phyloP scores from a whole-genome alignment of 495 filamentous ascomycete genomes.

The Podospora appendiculata region DNA sequence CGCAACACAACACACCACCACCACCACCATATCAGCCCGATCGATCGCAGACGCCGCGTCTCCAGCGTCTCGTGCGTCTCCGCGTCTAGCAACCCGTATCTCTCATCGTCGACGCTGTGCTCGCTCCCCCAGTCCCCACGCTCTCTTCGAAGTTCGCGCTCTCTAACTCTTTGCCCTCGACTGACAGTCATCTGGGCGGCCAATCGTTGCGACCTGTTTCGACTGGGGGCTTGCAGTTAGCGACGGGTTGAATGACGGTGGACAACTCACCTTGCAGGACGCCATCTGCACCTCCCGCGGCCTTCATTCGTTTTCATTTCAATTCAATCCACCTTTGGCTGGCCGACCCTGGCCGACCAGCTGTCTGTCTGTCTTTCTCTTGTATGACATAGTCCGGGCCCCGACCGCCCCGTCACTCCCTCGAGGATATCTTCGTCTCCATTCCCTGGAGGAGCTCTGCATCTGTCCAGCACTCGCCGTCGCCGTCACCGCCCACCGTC shows the following conservation, averaged over 20 bases:
- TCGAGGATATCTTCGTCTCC: neutral
- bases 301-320: slow-evolving; percentile 23
- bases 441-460: neutral
- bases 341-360: slow-evolving; percentile 2
- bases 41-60: no score
- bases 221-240: slow-evolving; percentile 8
- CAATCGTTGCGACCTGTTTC: no score
- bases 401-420: neutral
- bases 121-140: no score
- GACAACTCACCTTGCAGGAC: slow-evolving; percentile 44
- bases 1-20: no score
- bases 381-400: slow-evolving; percentile 13
- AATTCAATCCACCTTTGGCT: neutral
- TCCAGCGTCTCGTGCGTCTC: no score
- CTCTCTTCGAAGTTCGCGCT: no score
- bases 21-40: no score
- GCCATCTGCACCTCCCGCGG: slow-evolving; percentile 34
- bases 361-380: slow-evolving; percentile 10
- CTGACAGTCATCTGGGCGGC: no score
- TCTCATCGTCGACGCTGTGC: no score
- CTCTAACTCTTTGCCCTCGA: neutral
- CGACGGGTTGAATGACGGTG: slow-evolving; percentile 23
- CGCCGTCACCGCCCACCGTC: neutral
- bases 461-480: neutral
- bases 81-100: no score